Base-by-base conservation (phyloP, 140 eudicot genomes). In the Bidens hawaiensis region DNA sequence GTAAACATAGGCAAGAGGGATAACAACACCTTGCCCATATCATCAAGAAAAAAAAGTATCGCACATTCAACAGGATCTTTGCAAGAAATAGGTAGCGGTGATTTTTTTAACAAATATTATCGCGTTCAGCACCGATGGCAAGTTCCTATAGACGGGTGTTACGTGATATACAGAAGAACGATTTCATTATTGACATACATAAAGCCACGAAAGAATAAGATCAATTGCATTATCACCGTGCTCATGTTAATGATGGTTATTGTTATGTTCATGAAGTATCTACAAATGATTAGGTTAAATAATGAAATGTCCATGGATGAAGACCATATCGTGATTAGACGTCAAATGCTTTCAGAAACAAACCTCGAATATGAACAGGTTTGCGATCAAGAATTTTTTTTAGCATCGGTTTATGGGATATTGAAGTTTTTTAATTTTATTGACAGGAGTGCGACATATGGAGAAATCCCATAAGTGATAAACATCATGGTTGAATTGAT, bases 401-500 rank as follows among this genome's bases (percentile, higher is more conserved):
- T 7, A 4, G 4, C 5, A 2, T 8, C 6, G 15, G 17, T 55
- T 55, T 68, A 1, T 52, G 3, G 6, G 46, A 67, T 41, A 11
- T 48, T 17, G 31, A 64, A 28, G 7, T 12, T 12, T 30, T 48
- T 33, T n/a, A n/a, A n/a, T n/a, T 56, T 36, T 38, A 13, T 65
- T 30, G 4, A 18, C 84, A 86, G 89, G 64, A 45, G 24, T 67
- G 67, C 11, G 73, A 55, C 49, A 76, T 90, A 6, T 86, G 94
- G 97, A 73, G 63, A 57, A 79, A 83, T 42, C 90, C 85, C 0
- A 50, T 60, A 41, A 75, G 75, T 21, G 79, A 86, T 5, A 28
- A 75, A 26, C 79, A 51, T 14, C 67, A 81, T 43, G 78, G 77
- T 24, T 83, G 95, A 74, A 74, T 78, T 25, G 69, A 43, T 38